phyloP scores from a whole-genome alignment of 2,329 filamentous ascomycete genomes.

The Scytalidium lignicola region DNA sequence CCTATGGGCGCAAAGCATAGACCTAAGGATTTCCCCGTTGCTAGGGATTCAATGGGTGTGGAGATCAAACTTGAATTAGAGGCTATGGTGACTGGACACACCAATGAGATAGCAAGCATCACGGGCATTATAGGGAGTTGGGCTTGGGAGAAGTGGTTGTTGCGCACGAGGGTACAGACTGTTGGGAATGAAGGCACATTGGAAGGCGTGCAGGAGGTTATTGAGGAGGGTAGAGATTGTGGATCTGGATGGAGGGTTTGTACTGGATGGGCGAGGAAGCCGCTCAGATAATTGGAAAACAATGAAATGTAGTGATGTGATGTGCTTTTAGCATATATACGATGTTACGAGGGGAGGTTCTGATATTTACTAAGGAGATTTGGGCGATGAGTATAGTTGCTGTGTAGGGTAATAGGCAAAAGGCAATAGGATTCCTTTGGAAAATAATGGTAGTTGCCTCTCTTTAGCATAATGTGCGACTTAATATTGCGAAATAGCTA shows the following conservation, averaged over 20 bases:
- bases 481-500: no score
- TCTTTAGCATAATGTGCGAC: no score
- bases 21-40: constrained; percentile 31
- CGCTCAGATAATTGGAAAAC: constrained; percentile 20
- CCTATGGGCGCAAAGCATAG: constrained; percentile 64
- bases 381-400: no score
- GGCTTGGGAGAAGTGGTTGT: constrained; percentile 95
- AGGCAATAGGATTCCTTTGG: no score
- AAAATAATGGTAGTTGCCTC: no score
- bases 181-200: constrained; percentile 62
- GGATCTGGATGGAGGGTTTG: constrained; percentile 58
- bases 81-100: constrained; percentile 61
- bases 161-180: constrained; percentile 83
- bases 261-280: constrained; percentile 61
- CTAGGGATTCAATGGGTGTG: constrained; percentile 32
- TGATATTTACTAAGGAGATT: no score
- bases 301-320: neutral
- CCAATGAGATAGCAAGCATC: constrained; percentile 66
- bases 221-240: constrained; percentile 58
- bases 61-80: constrained; percentile 51
- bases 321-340: no score
- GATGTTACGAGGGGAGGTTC: no score
- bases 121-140: constrained; percentile 80
- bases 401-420: no score
- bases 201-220: constrained; percentile 53